Evolutionary conservation across 1,139 yeast species (phyloP).

Genomic region (Blastobotrys aristatus): DNA sequence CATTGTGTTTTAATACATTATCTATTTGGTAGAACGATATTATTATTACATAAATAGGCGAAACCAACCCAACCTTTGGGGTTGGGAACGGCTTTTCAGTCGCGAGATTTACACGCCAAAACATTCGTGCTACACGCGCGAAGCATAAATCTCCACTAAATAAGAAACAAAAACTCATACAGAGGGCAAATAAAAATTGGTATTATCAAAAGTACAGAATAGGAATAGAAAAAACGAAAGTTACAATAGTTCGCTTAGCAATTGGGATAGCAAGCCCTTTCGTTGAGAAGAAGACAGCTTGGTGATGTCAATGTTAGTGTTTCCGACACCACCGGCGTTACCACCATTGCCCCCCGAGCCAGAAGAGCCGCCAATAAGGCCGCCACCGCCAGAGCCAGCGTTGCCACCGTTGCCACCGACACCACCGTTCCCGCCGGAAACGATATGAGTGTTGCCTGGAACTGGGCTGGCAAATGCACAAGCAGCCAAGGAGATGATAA

Average conservation of each 20-base stretch:
- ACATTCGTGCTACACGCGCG: too few relatives aligned
- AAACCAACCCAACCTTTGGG: too few relatives aligned
- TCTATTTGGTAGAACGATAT: background rate
- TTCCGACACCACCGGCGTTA: constrained; percentile 5
- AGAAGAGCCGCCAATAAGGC: background rate
- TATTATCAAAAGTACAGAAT: too few relatives aligned
- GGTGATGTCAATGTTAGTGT: background rate
- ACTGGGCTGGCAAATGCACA: background rate
- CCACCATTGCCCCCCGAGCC: constrained; percentile 2
- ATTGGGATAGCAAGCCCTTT: background rate
- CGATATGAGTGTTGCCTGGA: background rate
- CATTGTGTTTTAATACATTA: background rate
- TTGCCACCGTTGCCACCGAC: background rate
- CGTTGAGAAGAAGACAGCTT: background rate
- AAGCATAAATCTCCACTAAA: too few relatives aligned
- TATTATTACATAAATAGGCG: background rate
- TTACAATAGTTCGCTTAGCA: background rate
- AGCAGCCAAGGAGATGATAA: background rate
- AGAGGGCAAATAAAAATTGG: too few relatives aligned
- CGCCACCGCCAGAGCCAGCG: background rate
- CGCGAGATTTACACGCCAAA: too few relatives aligned
- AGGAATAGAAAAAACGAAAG: too few relatives aligned
- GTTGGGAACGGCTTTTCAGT: too few relatives aligned
- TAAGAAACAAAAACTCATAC: too few relatives aligned
- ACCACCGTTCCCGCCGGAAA: background rate